A percentile compares a stretch with the other conserved stretches of the same genome.
phyloP scores from a whole-genome alignment of 1,284 basidiomycete species.

The Coniferiporia weirii region DNA sequence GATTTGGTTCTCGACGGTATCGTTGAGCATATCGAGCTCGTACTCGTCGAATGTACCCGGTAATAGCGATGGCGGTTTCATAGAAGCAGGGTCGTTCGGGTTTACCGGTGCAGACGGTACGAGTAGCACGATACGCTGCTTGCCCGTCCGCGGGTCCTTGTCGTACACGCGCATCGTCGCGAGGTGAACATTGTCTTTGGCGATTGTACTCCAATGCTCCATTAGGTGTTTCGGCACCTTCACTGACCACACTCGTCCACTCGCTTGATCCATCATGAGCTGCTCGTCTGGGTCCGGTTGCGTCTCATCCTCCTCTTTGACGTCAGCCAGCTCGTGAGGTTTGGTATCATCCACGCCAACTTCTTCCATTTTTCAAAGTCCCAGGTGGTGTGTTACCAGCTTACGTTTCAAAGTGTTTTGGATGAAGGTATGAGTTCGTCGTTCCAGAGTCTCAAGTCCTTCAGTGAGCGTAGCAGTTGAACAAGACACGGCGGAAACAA shows the following conservation, averaged over 20 bases:
- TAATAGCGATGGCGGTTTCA: slow-evolving; percentile 29
- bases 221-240: slow-evolving; percentile 72
- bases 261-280: slow-evolving; percentile 65
- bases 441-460: no score
- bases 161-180: slow-evolving; percentile 73
- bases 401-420: no score
- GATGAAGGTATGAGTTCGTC: no score
- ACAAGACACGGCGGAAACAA: no score
- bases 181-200: slow-evolving; percentile 60
- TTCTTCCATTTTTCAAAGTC: slow-evolving; percentile 37
- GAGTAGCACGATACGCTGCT: slow-evolving; percentile 62
- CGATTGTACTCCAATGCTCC: slow-evolving; percentile 61
- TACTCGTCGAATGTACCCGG: slow-evolving; percentile 48
- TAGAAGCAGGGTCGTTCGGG: slow-evolving; percentile 17
- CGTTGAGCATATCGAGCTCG: slow-evolving; percentile 74
- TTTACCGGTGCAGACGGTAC: slow-evolving; percentile 48
- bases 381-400: background rate
- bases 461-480: no score
- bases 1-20: slow-evolving; percentile 69
- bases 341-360: slow-evolving; percentile 55
- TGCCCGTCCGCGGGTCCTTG: slow-evolving; percentile 36
- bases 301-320: slow-evolving; percentile 47
- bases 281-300: slow-evolving; percentile 74
- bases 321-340: slow-evolving; percentile 38
- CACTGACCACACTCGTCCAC: slow-evolving; percentile 73